Conservation (phyloP, 257 asterid genomes). For the Plantago elongata region DNA sequence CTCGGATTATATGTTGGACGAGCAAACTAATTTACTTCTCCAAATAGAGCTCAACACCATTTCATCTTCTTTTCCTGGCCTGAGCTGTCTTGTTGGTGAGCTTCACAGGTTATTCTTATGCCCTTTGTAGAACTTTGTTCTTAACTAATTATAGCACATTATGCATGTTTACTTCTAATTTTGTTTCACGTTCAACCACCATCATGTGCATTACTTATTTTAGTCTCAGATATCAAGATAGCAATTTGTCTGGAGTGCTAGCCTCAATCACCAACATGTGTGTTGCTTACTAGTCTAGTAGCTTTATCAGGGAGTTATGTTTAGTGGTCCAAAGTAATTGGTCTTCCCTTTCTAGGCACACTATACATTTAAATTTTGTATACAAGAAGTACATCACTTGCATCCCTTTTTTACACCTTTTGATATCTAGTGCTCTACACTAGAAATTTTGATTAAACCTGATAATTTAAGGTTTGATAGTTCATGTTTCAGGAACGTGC, state of each 20-base stretch:
- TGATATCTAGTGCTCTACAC: neutral
- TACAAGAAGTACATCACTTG: too few relatives aligned
- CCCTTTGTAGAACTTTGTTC: constrained; percentile 7
- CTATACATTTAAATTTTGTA: too few relatives aligned
- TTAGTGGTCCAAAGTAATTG: too few relatives aligned
- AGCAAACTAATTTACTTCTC: constrained; percentile 78
- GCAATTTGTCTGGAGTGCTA: too few relatives aligned
- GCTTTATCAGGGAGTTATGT: too few relatives aligned
- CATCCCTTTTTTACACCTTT: too few relatives aligned
- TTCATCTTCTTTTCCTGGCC: constrained; percentile 91
- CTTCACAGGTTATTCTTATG: constrained; percentile 75
- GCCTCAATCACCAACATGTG: too few relatives aligned
- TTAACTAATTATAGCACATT: constrained; percentile 3
- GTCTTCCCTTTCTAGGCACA: too few relatives aligned
- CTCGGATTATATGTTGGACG: constrained; percentile 95
- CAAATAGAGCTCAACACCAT: constrained; percentile 98
- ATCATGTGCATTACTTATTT: too few relatives aligned
- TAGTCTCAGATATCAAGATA: too few relatives aligned
- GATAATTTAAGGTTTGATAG: constrained; percentile 18
- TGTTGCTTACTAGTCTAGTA: neutral
- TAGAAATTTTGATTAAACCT: constrained; percentile 1
- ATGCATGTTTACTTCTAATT: neutral
- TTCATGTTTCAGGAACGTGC: constrained; percentile 69
- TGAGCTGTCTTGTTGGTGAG: constrained; percentile 81
- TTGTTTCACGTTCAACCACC: neutral